Evolutionary conservation across 1,284 basidiomycete species (phyloP), one percentile per base, ranked within the genome.

Genomic region (Cystobasidiaceae sp.): DNA sequence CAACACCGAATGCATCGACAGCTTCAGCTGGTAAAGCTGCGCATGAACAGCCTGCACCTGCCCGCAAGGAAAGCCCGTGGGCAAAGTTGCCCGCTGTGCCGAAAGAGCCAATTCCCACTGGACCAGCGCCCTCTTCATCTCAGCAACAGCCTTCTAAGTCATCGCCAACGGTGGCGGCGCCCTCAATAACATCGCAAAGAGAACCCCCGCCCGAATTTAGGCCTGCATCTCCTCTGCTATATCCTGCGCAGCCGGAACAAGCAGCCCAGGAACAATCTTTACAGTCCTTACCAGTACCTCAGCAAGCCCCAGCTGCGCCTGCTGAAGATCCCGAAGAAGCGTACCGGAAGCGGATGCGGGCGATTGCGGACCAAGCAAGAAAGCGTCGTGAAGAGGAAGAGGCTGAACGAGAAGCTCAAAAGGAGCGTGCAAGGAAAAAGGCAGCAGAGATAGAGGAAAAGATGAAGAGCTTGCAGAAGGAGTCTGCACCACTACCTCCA

Each of bases 321-420:
- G 23, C 72, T 64, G 75, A 81, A n/a, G 87, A 88, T 71, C 74
- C 88, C 44, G 86, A 90, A 59, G 86, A 86, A 68, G 81, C 82
- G 8, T 85, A 88, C 70, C 89, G 89, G 71, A 85, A 86, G 44
- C 83, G 90, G 51, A 94, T 97, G 92, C 90, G 92, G 69, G 84
- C 80, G 61, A 90, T 90, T 3, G 93, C 92, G 2, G 91, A 90
- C 71, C 84, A 91, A 55, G 93, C 93, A 0, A 86, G 85, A 55
- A 70, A 77, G 61, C 69, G 80, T 23, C 69, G 91, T 50, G 84
- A 90, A 73, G 84, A 88, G 50, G 93, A 94, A 72, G 93, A 97
- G 75, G 85, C 85, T 68, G 88, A 91, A 71, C 81, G 92, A 13
- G 86, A 89, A 73, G 86, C 85, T 39, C 87, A 89, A 70, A 85